Conservation (phyloP, 2,329 filamentous ascomycete genomes). For the Colletotrichum shisoi region DNA sequence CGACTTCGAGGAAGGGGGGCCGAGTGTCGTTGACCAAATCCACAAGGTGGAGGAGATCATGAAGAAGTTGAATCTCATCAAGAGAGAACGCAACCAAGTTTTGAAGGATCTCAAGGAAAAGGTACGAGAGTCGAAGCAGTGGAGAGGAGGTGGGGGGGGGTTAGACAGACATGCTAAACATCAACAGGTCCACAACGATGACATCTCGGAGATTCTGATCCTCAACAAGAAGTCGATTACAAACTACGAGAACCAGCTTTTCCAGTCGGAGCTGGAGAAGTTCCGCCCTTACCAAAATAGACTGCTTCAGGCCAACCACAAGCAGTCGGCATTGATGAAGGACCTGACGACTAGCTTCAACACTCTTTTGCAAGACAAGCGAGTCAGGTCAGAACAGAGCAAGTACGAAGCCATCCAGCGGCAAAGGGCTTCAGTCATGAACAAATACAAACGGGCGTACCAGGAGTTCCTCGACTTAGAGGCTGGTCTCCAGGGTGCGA, state of each 20-base stretch:
- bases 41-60: constrained; percentile 86
- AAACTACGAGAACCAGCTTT: constrained; percentile 89
- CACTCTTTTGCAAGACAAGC: constrained; percentile 87
- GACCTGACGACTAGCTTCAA: constrained; percentile 90
- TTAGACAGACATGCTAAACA: constrained; percentile 40
- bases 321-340: constrained; percentile 92
- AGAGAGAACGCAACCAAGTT: constrained; percentile 88
- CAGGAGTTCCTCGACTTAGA: constrained; percentile 91
- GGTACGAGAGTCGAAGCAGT: constrained; percentile 59
- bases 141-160: neutral
- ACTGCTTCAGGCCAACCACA: constrained; percentile 91
- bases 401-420: constrained; percentile 91
- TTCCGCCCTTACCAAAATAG: constrained; percentile 92
- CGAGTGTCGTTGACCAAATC: constrained; percentile 89
- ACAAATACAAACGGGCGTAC: constrained; percentile 88
- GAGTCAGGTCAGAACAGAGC: constrained; percentile 90
- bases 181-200: constrained; percentile 85
- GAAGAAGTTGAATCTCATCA: constrained; percentile 89
- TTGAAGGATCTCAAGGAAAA: constrained; percentile 98
- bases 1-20: constrained; percentile 82
- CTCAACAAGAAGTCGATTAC: constrained; percentile 96
- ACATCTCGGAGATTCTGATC: constrained; percentile 96
- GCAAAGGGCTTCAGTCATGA: constrained; percentile 80
- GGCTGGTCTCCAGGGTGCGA: constrained; percentile 84
- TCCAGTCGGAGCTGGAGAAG: constrained; percentile 96